Evolutionary conservation across 148 eudicot genomes (phyloP).

Genomic region (Heliamphora exappendiculata): DNA sequence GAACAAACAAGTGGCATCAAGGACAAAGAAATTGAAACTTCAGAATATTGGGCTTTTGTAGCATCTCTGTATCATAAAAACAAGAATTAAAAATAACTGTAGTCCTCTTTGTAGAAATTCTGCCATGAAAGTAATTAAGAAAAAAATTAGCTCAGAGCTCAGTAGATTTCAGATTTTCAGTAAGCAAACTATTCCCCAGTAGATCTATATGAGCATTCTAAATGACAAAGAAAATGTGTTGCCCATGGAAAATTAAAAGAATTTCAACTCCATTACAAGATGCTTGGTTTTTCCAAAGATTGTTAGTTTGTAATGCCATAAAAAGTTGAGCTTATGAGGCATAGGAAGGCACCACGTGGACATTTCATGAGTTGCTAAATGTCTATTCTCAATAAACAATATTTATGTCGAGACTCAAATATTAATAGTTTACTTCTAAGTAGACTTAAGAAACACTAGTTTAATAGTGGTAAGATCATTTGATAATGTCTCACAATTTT

Average conservation of each 20-base stretch:
- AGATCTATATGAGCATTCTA: not conserved
- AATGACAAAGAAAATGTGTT: not conserved
- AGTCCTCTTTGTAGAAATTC: no score
- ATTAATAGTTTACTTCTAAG: not conserved
- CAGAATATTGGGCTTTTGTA: not conserved
- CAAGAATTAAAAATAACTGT: not conserved
- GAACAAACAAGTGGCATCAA: no score
- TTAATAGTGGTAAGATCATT: not conserved
- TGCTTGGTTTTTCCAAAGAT: not conserved
- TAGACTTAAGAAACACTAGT: not conserved
- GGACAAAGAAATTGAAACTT: no score
- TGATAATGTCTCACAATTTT: conserved; percentile 57
- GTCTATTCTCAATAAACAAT: not conserved
- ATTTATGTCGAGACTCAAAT: not conserved
- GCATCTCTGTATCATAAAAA: no score
- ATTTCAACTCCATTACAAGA: not conserved
- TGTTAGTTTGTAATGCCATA: not conserved
- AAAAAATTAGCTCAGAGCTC: not conserved
- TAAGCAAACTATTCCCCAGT: not conserved
- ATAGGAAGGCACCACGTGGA: not conserved
- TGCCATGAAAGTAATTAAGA: no score
- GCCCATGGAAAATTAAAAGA: not conserved
- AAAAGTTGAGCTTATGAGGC: not conserved
- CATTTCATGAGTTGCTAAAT: not conserved
- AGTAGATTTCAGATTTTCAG: not conserved